Evolutionary conservation across 1,284 basidiomycete genomes (phyloP), one percentile per base, ranked within the genome.

Genomic region (Cerrena zonata): DNA sequence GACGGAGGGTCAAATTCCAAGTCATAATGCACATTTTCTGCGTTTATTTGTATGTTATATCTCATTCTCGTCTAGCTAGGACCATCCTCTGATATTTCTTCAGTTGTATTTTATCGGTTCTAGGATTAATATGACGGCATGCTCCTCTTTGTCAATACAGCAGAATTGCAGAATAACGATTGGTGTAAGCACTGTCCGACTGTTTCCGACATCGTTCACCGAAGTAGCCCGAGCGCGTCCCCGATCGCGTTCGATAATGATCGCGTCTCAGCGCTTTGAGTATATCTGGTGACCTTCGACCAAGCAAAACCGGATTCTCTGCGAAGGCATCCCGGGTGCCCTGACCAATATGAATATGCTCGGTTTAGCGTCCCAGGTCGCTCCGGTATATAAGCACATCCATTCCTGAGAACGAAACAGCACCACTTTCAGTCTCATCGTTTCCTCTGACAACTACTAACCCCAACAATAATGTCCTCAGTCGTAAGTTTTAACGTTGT

Each of bases 301-400:
- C 7, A 34, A n/a, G n/a, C n/a, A n/a, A n/a, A n/a, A n/a, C n/a
- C n/a, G n/a, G n/a, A n/a, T n/a, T n/a, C n/a, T n/a, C n/a, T n/a
- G n/a, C n/a, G n/a, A n/a, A n/a, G n/a, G 7, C 30, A 15, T 34
- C 7, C 30, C 30, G 30, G 30, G 7, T 34, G 30, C 7, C 30
- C 15, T 34, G 15, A 15, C 30, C 30, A 7, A 15, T 34, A 34
- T 15, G n/a, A n/a, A n/a, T n/a, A n/a, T n/a, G n/a, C n/a, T n/a
- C n/a, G n/a, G n/a, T 34, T 34, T 15, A 34, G 7, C 30, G 7
- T 15, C 7, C 7, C 30, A 15, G 30, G 7, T 34, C 30, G 7
- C 7, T 15, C 56, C 34, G 55, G 42, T 34, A 50, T 34, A 47
- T 40, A 48, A 3, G 36, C 41, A 10, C 37, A 51, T 23, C 39